phyloP scores from a whole-genome alignment of 345 rosid species.

The Eucalyptus leucophloia region DNA sequence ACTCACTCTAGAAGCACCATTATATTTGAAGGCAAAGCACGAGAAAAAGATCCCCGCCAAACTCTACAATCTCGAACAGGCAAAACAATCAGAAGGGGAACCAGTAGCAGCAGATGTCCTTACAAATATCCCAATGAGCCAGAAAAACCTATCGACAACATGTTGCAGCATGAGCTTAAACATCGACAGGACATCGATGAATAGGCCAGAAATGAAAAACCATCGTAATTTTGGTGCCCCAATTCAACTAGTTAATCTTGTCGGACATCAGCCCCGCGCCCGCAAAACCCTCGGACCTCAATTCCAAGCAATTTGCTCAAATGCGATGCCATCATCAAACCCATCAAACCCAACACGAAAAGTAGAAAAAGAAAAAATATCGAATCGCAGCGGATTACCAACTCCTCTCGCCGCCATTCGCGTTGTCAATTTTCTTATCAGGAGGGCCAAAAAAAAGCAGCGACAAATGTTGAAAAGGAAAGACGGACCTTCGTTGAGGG shows the following conservation, averaged over 20 bases:
- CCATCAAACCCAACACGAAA: background rate
- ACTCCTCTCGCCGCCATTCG: background rate
- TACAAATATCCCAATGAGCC: background rate
- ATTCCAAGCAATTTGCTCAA: background rate
- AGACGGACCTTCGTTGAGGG: conserved; percentile 16
- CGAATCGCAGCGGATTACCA: background rate
- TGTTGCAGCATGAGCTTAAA: background rate
- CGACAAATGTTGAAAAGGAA: background rate
- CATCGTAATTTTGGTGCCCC: background rate
- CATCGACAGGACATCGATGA: background rate
- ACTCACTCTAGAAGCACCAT: background rate
- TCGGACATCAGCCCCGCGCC: background rate
- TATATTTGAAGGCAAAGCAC: background rate
- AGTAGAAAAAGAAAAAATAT: background rate
- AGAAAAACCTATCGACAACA: background rate
- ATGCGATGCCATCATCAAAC: background rate
- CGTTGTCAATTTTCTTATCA: background rate
- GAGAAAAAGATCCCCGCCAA: background rate
- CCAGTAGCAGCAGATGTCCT: background rate
- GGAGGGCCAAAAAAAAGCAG: background rate
- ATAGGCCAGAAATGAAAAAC: background rate
- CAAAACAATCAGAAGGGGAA: background rate
- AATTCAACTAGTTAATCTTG: background rate
- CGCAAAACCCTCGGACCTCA: background rate
- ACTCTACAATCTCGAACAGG: background rate